Base-by-base conservation (phyloP, 2,329 filamentous ascomycete species). In the Cyphellophora attinorum region DNA sequence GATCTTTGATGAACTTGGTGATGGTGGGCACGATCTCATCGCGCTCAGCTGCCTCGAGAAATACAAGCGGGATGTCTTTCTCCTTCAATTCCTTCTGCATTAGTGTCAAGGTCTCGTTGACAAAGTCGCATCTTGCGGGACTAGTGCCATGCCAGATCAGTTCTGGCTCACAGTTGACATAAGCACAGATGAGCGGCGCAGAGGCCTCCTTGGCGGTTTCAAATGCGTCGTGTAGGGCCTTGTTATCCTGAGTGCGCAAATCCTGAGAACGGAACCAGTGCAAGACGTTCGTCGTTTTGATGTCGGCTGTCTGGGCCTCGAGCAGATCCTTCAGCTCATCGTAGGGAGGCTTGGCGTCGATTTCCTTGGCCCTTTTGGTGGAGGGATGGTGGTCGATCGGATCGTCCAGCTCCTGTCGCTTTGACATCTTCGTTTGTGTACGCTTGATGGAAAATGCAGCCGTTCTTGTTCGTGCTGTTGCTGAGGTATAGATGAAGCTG, bases 261-360 rank as follows among this genome's bases (percentile, higher is more conserved):
- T 70, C 67, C 40, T 68, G 68, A 37, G 59, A 61, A n/a, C 65
- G 60, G 42, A 69, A 70, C 67, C 66, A 70, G 40, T 69, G 65
- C 4, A 62, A 51, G 1, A 69, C 59, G 38, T 57, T 63, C n/a
- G 50, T 53, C 5, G 58, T 55, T 5, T 59, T 50, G 13, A 55
- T 52, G 8, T 56, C 50, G 21, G 54, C 54, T 12, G 58, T 49
- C 38, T 63, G 64, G 5, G 55, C 48, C 14, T 57, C 51, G 3
- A 69, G 49, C 2, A 56, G 49, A 27, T 56, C 48, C n/a, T 52
- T 44, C 11, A 70, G 52, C 21, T 61, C 48, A 11, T 60, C 51
- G 38, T 61, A 67, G 0, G 67, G 66, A 2, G 59, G 50, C 16
- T 67, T 48, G 5, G 55, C 50, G 34, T 69, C 66, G 32, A 70